Evolutionary conservation across 805 yeast species (phyloP), one percentile per base, ranked within the genome.

Genomic region (Sugiyamaella lignohabitans): DNA sequence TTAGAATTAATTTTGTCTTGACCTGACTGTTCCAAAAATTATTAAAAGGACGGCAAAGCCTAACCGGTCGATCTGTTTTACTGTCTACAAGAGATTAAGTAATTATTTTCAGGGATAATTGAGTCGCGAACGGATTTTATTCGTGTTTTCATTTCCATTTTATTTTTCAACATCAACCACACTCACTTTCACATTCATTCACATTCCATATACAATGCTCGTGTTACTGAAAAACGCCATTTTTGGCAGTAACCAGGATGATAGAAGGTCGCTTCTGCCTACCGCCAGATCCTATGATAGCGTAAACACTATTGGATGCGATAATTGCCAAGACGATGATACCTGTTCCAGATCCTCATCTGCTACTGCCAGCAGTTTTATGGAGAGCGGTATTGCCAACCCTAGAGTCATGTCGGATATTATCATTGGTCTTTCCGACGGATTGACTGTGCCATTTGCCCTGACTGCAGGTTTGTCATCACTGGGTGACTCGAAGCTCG

Each of bases 391-490:
- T 14, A 35, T 54, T 36, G 59, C 59, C n/a, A 47, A 55, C 22
- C 98, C 98, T 6, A 79, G 98, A 63, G 89, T 89, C 21, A 86
- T 91, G 83, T 82, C 93, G 40, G 98, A 91, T 64, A 74, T 86
- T 47, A 87, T 91, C 55, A 91, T 91, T 60, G 98, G 98, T 3
- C 76, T 91, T 43, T 82, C 93, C 30, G 98, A 91, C 64, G 98
- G 98, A 3, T 75, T 91, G 54, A 91, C 98, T 0, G 98, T 91
- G 36, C 98, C 98, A n/a, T 91, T 91, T 73, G 98, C 98, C 1
- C 75, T 93, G 56, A 93, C 98, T 1, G 98, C 98, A 0, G 98
- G 98, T 42, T 74, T 91, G 47, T 84, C 95, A 1, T 82, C 94
- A 1, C 74, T 91, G 45, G 98, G 98, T 45, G 85, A 87, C 64